A percentile compares a stretch with the other conserved stretches of the same genome.
Conservation (phyloP, 176 grass and related monocot species). For the Melocanna baccifera region DNA sequence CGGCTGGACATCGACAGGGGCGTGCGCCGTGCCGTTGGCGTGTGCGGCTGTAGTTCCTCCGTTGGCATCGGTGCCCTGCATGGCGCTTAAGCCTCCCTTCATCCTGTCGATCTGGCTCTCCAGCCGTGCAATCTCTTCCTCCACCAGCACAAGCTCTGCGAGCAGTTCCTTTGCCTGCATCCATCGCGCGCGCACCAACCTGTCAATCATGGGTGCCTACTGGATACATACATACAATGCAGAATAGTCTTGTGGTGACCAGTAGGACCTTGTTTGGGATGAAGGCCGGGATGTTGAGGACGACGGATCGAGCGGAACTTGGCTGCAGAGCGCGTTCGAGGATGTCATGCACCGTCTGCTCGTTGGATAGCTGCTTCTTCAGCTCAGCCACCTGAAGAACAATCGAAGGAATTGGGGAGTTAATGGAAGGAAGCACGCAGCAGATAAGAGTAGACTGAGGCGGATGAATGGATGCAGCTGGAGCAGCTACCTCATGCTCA, state of each 20-base stretch:
- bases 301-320: background rate
- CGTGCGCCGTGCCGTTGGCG: background rate
- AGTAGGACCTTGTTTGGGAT: conserved; percentile 43
- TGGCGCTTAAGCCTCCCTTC: conserved; percentile 40
- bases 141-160: conserved; percentile 84
- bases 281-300: conserved; percentile 44
- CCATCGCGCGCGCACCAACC: too few relatives aligned
- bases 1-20: background rate
- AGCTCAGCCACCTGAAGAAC: conserved; percentile 41
- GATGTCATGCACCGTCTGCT: conserved; percentile 64
- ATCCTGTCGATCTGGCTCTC: conserved; percentile 61
- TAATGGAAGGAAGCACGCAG: background rate
- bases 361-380: conserved; percentile 36
- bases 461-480: background rate
- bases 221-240: background rate
- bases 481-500: conserved; percentile 48
- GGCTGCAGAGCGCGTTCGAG: conserved; percentile 49
- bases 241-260: background rate
- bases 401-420: background rate
- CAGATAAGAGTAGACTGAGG: background rate
- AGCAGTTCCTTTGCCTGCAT: conserved; percentile 73
- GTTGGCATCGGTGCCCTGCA: background rate
- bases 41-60: background rate
- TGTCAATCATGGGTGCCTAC: background rate
- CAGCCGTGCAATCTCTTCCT: conserved; percentile 76